Conservation (phyloP, 2,329 filamentous ascomycete species). For the Chaetothyriales sp. region DNA sequence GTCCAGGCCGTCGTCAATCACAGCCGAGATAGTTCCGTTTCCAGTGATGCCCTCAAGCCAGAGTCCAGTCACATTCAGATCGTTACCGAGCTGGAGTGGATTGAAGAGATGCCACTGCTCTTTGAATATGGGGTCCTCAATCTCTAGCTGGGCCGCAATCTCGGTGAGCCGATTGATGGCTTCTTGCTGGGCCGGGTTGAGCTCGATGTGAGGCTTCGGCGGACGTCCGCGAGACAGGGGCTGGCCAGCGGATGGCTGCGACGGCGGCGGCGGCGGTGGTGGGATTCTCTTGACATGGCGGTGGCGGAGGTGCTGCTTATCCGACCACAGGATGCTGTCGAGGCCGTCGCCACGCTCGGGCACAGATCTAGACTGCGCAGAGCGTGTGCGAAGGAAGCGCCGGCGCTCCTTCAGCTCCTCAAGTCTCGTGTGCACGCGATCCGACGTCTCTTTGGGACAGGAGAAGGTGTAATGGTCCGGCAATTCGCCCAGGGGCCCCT, state of each 20-base stretch:
- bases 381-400: slow-evolving; percentile 23
- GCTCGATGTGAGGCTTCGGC: slow-evolving; percentile 1
- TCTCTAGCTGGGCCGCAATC: slow-evolving; percentile 53
- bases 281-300: slow-evolving; percentile 45
- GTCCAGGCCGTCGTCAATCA: slow-evolving; percentile 90
- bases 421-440: slow-evolving; percentile 36
- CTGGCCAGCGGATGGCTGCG: slow-evolving; percentile 1
- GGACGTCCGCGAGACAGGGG: slow-evolving; percentile 1
- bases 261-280: slow-evolving; percentile 20
- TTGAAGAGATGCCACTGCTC: slow-evolving; percentile 97
- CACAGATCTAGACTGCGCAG: not conserved
- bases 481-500: slow-evolving; percentile 66
- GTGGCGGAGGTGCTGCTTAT: slow-evolving; percentile 57
- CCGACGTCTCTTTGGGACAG: slow-evolving; percentile 43
- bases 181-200: slow-evolving; percentile 22
- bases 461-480: slow-evolving; percentile 75
- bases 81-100: slow-evolving; percentile 62
- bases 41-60: slow-evolving; percentile 88
- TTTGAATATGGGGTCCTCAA: slow-evolving; percentile 76
- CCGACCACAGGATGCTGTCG: slow-evolving; percentile 59
- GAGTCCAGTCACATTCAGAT: slow-evolving; percentile 88
- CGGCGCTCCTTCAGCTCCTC: slow-evolving; percentile 41
- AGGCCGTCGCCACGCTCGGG: slow-evolving; percentile 37
- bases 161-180: slow-evolving; percentile 44
- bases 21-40: slow-evolving; percentile 73